These are phyloP conservation scores for Colletotrichum melonis DNA, from an alignment of 2,329 filamentous ascomycete species.

Conservation along the genomic window DNA sequence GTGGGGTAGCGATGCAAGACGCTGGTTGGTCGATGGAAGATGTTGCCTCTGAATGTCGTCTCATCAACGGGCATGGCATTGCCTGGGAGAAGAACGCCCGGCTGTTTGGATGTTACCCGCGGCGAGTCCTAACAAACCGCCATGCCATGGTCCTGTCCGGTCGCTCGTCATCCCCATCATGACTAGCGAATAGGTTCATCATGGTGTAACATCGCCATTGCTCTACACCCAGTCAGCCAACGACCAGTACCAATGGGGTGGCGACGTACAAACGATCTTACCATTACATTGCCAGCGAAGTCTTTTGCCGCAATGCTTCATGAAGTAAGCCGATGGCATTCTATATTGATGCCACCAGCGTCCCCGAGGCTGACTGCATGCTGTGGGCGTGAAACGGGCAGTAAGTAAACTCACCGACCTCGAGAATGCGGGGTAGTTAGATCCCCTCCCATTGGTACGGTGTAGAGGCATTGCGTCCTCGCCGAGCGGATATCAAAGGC, in stretches of 20 bases:
- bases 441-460: background rate
- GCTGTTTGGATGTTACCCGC: background rate
- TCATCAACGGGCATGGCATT: slow-evolving; percentile 32
- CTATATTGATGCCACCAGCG: background rate
- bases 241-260: background rate
- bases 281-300: background rate
- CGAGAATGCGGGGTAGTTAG: slow-evolving; percentile 7
- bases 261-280: background rate
- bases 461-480: background rate
- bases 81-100: background rate
- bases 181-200: background rate
- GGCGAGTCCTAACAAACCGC: background rate
- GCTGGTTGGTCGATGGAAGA: slow-evolving; percentile 11
- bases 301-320: background rate
- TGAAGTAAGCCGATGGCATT: background rate
- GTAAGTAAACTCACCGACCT: background rate
- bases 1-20: slow-evolving; percentile 21
- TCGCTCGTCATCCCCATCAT: background rate
- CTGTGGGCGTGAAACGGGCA: slow-evolving; percentile 19
- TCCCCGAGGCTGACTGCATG: slow-evolving; percentile 23
- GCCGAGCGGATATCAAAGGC: background rate
- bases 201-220: background rate
- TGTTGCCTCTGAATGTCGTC: slow-evolving; percentile 18
- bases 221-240: slow-evolving; percentile 3
- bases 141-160: background rate